These are phyloP conservation scores for Euclidium syriacum DNA, from an alignment of 345 rosid species.

Conservation along the genomic window DNA sequence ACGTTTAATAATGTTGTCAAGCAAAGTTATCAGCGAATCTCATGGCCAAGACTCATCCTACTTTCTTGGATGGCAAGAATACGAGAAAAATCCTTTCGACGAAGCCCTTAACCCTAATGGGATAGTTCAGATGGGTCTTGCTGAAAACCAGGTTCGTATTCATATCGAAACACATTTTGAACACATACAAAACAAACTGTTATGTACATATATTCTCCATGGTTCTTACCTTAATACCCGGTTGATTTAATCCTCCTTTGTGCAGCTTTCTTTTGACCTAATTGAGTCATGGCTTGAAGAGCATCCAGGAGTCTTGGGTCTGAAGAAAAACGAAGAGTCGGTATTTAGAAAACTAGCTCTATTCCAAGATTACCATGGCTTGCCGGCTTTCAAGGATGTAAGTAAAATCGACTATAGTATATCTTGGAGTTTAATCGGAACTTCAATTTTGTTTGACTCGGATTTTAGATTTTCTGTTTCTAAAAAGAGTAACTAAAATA, in stretches of 20 bases:
- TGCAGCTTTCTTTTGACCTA: constrained; percentile 69
- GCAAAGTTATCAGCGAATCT: constrained; percentile 49
- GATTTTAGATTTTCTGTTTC: too few species aligned
- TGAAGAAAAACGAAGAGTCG: constrained; percentile 52
- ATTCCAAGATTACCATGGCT: constrained; percentile 90
- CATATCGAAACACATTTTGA: neutral
- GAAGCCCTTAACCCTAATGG: constrained; percentile 55
- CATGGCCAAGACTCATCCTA: constrained; percentile 87
- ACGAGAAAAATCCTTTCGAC: constrained; percentile 63
- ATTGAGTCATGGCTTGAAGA: constrained; percentile 66
- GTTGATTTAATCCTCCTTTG: neutral
- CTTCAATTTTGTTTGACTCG: too few species aligned
- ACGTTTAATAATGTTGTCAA: constrained; percentile 46
- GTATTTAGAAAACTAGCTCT: constrained; percentile 64
- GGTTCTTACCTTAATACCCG: neutral
- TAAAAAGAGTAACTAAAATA: too few species aligned
- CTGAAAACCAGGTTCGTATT: constrained; percentile 80
- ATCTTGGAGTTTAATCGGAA: too few species aligned
- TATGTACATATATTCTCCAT: neutral
- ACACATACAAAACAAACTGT: neutral
- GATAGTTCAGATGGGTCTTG: constrained; percentile 91
- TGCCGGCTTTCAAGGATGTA: constrained; percentile 69
- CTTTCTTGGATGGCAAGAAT: constrained; percentile 78
- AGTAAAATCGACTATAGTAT: neutral
- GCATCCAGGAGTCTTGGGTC: constrained; percentile 47